phyloP scores from a whole-genome alignment of 2,329 filamentous ascomycete genomes.

The Beauveria caledonica region DNA sequence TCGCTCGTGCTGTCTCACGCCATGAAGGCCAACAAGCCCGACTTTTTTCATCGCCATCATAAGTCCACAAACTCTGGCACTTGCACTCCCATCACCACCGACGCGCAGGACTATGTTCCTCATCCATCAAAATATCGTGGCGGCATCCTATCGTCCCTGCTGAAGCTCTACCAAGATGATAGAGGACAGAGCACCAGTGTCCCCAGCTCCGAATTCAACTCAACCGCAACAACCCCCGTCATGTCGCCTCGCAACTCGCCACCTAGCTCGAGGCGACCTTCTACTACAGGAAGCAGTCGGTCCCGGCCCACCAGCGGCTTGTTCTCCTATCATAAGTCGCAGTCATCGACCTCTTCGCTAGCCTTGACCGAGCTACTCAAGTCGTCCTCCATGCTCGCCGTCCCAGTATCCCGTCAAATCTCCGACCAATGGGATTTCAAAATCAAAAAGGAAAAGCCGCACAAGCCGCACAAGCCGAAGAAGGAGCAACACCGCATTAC shows the following conservation, averaged over 20 bases:
- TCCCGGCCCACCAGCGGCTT: conserved; percentile 31
- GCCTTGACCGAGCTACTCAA: conserved; percentile 45
- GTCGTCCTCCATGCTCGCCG: conserved; percentile 44
- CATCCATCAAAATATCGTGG: conserved; percentile 61
- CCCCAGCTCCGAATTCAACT: conserved; percentile 30
- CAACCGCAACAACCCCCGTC: conserved; percentile 29
- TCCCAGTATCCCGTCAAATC: conserved; percentile 36
- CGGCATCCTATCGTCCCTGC: conserved; percentile 62
- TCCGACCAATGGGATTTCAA: conserved; percentile 37
- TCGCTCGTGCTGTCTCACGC: conserved; percentile 28
- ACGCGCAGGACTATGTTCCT: conserved; percentile 52
- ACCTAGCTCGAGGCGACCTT: conserved; percentile 31
- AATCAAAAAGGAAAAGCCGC: conserved; percentile 30
- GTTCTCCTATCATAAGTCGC: conserved; percentile 34
- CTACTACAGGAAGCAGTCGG: conserved; percentile 24
- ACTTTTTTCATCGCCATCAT: conserved; percentile 23
- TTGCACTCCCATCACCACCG: conserved; percentile 28
- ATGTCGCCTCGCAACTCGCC: conserved; percentile 36
- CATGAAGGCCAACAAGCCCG: conserved; percentile 20
- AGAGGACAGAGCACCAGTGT: conserved; percentile 22
- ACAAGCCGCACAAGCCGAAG: conserved; percentile 26
- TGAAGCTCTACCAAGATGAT: conserved; percentile 59
- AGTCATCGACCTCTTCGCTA: conserved; percentile 33
- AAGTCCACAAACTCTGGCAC: conserved; percentile 25
- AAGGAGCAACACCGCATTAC: conserved; percentile 39